Evolutionary conservation across 192 early-diverging fungal genomes (phyloP).

Genomic region (Diversispora epigaea): DNA sequence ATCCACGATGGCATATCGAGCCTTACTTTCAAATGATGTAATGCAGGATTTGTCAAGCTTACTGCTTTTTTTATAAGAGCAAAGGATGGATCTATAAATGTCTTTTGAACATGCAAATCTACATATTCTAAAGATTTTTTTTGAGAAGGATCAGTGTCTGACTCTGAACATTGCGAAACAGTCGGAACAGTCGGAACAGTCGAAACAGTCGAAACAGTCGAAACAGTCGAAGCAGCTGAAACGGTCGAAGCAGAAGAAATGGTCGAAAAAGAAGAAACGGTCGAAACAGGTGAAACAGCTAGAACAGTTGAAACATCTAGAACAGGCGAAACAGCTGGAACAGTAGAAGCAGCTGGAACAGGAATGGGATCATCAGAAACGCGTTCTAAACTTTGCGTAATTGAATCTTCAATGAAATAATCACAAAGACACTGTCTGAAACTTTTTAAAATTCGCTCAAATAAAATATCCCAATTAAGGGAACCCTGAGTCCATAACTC

Average conservation of each 20-base stretch:
- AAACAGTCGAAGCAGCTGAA: no score
- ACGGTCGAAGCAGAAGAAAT: no score
- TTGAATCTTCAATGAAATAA: constrained; percentile 51
- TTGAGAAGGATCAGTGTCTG: background rate
- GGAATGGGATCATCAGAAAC: constrained; percentile 28
- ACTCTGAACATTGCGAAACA: constrained; percentile 34
- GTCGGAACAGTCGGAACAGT: background rate
- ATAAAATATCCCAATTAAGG: constrained; percentile 39
- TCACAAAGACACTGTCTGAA: constrained; percentile 58
- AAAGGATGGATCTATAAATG: constrained; percentile 51
- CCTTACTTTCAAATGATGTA: constrained; percentile 37
- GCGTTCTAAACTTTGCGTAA: constrained; percentile 40
- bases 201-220: no score
- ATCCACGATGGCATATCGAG: constrained; percentile 55
- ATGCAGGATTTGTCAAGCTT: constrained; percentile 51
- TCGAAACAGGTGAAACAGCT: no score
- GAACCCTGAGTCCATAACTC: constrained; percentile 54
- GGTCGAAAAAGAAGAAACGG: no score
- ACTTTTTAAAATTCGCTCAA: constrained; percentile 46
- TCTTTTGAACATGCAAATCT: constrained; percentile 36
- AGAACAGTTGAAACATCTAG: no score
- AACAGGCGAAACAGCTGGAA: no score
- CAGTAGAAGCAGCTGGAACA: no score
- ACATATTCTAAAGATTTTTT: background rate
- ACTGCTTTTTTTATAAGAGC: constrained; percentile 46